A percentile compares a stretch with the other conserved stretches of the same genome.
Conservation (phyloP, 2,329 filamentous ascomycete species). For the Xylaria sp. region DNA sequence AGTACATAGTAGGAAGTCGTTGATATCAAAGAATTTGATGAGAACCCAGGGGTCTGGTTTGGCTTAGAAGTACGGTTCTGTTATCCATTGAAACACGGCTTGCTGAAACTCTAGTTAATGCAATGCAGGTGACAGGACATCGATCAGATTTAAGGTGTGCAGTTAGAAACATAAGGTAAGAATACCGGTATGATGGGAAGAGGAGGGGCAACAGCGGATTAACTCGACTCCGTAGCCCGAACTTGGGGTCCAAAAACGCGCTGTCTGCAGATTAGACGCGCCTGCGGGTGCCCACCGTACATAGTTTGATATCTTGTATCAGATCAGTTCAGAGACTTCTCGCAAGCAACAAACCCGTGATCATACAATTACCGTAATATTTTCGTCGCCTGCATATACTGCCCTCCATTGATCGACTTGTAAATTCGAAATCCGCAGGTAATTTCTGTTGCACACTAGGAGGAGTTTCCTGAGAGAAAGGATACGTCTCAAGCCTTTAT, state of each 20-base stretch:
- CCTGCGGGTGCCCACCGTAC: neutral
- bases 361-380: too few relatives aligned
- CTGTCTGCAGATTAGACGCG: neutral
- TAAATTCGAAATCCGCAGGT: too few relatives aligned
- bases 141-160: conserved; percentile 5
- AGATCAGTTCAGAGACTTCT: too few relatives aligned
- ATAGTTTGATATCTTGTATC: neutral
- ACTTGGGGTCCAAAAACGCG: neutral
- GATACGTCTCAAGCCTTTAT: neutral
- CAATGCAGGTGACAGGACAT: conserved; percentile 21
- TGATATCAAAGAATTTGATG: conserved; percentile 6
- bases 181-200: neutral
- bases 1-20: neutral
- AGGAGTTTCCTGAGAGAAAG: neutral
- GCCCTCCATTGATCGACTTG: too few relatives aligned
- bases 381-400: neutral
- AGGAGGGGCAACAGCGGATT: conserved; percentile 20
- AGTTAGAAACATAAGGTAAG: neutral
- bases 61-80: conserved; percentile 7
- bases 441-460: neutral
- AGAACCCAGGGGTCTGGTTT: conserved; percentile 26
- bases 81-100: conserved; percentile 10
- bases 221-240: conserved; percentile 29
- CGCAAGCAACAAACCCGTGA: too few relatives aligned
- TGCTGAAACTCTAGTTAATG: conserved; percentile 24